These are phyloP conservation scores for Fusarium sp. DNA, from an alignment of 2,329 filamentous ascomycete genomes.

Conservation along the genomic window DNA sequence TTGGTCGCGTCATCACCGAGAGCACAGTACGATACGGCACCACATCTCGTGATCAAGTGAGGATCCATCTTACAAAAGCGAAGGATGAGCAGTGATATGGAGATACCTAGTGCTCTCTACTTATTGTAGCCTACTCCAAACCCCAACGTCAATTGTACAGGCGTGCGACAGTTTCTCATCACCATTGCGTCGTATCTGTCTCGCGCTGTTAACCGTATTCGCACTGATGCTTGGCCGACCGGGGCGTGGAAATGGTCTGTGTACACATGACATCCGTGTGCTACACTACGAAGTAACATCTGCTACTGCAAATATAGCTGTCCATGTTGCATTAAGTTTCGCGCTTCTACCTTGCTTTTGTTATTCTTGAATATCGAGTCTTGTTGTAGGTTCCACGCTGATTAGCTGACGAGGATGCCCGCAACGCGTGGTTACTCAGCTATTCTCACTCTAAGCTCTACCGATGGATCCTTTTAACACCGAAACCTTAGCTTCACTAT, in stretches of 20 bases:
- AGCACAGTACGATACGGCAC: not conserved
- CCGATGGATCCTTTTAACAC: not conserved
- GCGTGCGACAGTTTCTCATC: conserved; percentile 16
- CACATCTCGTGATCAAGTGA: conserved; percentile 1
- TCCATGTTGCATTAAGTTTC: conserved; percentile 15
- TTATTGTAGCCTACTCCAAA: conserved; percentile 12
- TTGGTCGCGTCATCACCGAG: conserved; percentile 40
- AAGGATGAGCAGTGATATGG: not conserved
- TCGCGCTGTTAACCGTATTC: conserved; percentile 40
- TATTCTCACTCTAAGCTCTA: no score
- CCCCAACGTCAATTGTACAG: not conserved
- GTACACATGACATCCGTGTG: conserved; percentile 30
- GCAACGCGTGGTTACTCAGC: conserved; percentile 4
- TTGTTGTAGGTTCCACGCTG: conserved; percentile 1
- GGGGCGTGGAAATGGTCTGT: conserved; percentile 15
- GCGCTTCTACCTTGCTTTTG: not conserved
- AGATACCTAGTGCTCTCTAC: not conserved
- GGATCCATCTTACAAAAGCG: conserved; percentile 7
- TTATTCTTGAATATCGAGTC: conserved; percentile 2
- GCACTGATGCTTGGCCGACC: conserved; percentile 31
- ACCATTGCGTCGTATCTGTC: conserved; percentile 16
- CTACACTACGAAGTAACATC: conserved; percentile 4
- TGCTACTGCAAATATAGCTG: conserved; percentile 6
- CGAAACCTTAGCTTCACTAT: conserved; percentile 37
- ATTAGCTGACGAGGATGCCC: not conserved